Base-by-base conservation (phyloP, 306 rosid genomes). In the Vachellia collinsii region DNA sequence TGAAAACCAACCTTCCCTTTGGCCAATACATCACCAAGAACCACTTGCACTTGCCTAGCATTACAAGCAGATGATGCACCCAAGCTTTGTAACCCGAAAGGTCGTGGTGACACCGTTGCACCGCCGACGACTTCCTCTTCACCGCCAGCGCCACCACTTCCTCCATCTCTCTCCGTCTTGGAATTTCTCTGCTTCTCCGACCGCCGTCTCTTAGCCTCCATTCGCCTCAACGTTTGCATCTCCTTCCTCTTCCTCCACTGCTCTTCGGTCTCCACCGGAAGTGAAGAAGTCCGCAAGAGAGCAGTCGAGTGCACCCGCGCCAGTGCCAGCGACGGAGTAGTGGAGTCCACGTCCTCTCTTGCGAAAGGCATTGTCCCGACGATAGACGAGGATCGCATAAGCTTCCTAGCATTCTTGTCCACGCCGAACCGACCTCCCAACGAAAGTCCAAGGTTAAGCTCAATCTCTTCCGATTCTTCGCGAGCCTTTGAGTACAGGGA, bases 171-270 rank as follows among this genome's bases (percentile, higher is more conserved):
- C n/a, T n/a, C n/a, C n/a, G n/a, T n/a, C n/a, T n/a, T n/a, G n/a
- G 82, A 80, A 43, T n/a, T 90, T 80, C 93, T 89, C 81, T 92
- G 97, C 90, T 93, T 95, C 94, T 90, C 96, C 6, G 90, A 91
- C 75, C 99, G 72, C 74, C 99, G 64, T 50, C 98, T 83, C 84
- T 93, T 95, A 0, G 99, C 99, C 85, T 79, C 99, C 96, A 95
- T 56, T 70, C 99, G 79, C 58, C 99, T 87, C 84, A 90, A 83
- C 3, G 90, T 90, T 86, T 95, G 99, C 75, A 95, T 29, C 74
- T 93, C 97, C 90, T 95, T 95, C 90, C 99, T 70, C 93, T 93
- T 90, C 89, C 98, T 76, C 99, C 98, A 95, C 86, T 89, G 91
- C 79, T 91, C 98, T 87, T 93, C 96, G 1, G 96, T 87, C 95